phyloP scores from a whole-genome alignment of 352 stramenopile species.

The Phytophthora pseudosyringae region DNA sequence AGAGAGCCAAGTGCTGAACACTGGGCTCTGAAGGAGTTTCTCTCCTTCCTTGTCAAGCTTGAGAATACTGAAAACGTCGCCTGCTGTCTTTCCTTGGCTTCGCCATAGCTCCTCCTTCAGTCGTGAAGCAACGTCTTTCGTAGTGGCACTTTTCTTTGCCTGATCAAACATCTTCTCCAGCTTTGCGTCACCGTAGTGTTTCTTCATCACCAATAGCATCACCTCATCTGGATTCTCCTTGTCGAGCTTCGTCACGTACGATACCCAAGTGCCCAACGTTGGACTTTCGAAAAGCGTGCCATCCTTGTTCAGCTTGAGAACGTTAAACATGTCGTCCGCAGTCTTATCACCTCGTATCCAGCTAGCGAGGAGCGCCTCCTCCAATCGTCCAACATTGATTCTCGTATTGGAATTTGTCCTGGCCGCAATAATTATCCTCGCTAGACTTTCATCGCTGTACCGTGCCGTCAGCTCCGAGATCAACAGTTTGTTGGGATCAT shows the following conservation, averaged over 20 bases:
- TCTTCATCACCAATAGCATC: background rate
- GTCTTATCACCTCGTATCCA: background rate
- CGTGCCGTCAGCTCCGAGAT: background rate
- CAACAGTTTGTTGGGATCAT: background rate
- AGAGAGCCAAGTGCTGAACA: background rate
- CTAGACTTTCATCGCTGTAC: background rate
- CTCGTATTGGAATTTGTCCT: no score
- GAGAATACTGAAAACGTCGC: conserved; percentile 1
- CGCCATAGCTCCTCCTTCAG: background rate
- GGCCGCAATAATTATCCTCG: background rate
- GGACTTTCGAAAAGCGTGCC: background rate
- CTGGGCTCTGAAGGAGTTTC: background rate
- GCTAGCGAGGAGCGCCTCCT: background rate
- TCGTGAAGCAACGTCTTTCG: background rate
- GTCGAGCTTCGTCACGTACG: background rate
- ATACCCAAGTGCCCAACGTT: background rate
- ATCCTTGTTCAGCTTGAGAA: background rate
- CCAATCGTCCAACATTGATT: background rate
- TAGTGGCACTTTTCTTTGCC: background rate
- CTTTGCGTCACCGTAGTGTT: background rate
- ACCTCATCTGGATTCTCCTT: background rate
- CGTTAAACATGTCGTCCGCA: background rate
- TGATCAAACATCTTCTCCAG: background rate
- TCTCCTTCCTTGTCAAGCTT: background rate
- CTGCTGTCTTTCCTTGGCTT: background rate